Evolutionary conservation across 108 stramenopile genomes (phyloP).

Genomic region (Aurantiochytrium sp.): DNA sequence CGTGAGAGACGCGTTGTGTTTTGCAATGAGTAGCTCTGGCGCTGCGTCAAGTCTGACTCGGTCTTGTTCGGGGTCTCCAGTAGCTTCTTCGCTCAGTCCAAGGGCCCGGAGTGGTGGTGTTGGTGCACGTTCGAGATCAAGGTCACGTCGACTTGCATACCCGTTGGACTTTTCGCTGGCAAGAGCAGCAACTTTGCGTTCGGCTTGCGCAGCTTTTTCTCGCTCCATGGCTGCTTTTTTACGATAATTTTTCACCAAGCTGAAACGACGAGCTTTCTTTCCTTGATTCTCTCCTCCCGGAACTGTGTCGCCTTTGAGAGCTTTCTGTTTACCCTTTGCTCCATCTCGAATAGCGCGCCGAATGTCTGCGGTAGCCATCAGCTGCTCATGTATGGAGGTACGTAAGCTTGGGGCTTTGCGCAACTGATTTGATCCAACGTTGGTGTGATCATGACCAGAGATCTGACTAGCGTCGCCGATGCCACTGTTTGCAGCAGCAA

Average conservation of each 20-base stretch:
- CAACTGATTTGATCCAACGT: not conserved
- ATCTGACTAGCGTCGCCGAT: too few species aligned
- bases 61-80: not conserved
- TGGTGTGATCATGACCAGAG: too few species aligned
- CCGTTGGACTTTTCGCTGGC: not conserved
- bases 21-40: not conserved
- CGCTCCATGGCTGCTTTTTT: not conserved
- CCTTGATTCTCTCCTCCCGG: not conserved
- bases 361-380: not conserved
- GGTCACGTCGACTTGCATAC: not conserved
- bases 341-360: not conserved
- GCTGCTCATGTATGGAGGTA: not conserved
- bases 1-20: not conserved
- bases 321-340: not conserved
- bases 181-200: not conserved
- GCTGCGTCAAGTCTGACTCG: not conserved
- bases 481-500: too few species aligned
- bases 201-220: not conserved
- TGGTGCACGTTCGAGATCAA: not conserved
- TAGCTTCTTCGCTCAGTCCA: not conserved
- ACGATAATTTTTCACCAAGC: not conserved
- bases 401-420: not conserved
- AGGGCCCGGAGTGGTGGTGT: too few species aligned
- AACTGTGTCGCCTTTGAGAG: not conserved
- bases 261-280: not conserved